A percentile compares a stretch with the other conserved stretches of the same genome.
These are phyloP conservation scores for Phoenix dactylifera DNA, from an alignment of 176 grass and related monocot genomes.

Conservation along the genomic window DNA sequence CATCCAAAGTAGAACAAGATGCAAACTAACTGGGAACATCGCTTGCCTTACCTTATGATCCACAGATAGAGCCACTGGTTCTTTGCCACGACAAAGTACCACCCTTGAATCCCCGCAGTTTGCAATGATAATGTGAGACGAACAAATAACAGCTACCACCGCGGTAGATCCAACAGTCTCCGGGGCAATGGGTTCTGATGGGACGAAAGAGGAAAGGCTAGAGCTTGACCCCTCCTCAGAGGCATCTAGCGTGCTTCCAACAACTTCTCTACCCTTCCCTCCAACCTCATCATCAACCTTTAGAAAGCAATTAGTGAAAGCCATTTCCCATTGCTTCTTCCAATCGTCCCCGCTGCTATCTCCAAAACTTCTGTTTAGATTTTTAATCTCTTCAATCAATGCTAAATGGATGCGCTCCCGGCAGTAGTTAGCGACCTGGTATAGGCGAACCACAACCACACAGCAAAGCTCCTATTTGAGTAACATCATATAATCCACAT, in stretches of 20 bases:
- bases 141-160: slow-evolving; percentile 38
- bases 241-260: background rate
- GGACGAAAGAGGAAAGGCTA: background rate
- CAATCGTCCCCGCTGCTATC: slow-evolving; percentile 4
- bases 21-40: too few relatives aligned
- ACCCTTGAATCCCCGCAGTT: slow-evolving; percentile 64
- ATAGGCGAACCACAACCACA: background rate
- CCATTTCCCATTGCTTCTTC: slow-evolving; percentile 23
- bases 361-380: background rate
- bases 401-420: slow-evolving; percentile 3
- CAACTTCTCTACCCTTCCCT: slow-evolving; percentile 1
- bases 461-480: background rate
- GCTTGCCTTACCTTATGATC: slow-evolving; percentile 57
- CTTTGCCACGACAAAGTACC: slow-evolving; percentile 55
- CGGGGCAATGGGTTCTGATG: slow-evolving; percentile 20
- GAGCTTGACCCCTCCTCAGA: background rate
- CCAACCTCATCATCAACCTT: slow-evolving; percentile 23
- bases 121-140: slow-evolving; percentile 49
- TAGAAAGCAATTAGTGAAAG: slow-evolving; percentile 13
- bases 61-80: slow-evolving; percentile 42
- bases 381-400: slow-evolving; percentile 6
- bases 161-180: slow-evolving; percentile 66
- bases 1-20: too few relatives aligned
- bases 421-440: slow-evolving; percentile 25
- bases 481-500: background rate